Evolutionary conservation across 2,329 filamentous ascomycete genomes (phyloP).

Genomic region (Volutella citrinella): DNA sequence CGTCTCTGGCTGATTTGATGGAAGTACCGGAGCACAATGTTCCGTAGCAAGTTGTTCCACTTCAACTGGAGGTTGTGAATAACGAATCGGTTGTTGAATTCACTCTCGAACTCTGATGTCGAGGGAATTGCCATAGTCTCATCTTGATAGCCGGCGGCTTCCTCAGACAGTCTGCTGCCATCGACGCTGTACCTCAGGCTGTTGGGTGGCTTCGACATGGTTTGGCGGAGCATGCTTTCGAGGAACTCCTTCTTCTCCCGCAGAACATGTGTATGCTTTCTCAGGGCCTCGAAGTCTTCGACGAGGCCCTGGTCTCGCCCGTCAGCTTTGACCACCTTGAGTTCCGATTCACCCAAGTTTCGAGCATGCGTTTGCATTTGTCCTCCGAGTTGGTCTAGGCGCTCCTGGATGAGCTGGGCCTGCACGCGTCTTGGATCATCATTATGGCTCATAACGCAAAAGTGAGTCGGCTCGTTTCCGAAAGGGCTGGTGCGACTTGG

Average conservation of each 20-base stretch:
- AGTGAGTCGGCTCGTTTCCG: conserved; percentile 88
- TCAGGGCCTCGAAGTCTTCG: conserved; percentile 59
- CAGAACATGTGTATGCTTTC: conserved; percentile 53
- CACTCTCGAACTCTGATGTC: conserved; percentile 79
- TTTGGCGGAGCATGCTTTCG: conserved; percentile 55
- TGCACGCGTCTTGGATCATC: conserved; percentile 89
- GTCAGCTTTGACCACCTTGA: conserved; percentile 56
- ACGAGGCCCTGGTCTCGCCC: conserved; percentile 48
- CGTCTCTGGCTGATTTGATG: conserved; percentile 95
- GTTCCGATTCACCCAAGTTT: conserved; percentile 71
- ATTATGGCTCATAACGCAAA: conserved; percentile 90
- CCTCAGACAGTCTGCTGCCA: conserved; percentile 31
- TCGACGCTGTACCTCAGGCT: conserved; percentile 25
- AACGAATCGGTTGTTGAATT: conserved; percentile 98
- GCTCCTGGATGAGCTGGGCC: conserved; percentile 76
- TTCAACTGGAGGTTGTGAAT: conserved; percentile 97
- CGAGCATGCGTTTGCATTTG: conserved; percentile 76
- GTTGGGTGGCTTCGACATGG: conserved; percentile 36
- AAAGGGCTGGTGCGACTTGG: conserved; percentile 83
- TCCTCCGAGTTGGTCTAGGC: conserved; percentile 72
- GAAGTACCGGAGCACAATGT: conserved; percentile 95
- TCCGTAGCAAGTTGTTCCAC: conserved; percentile 95
- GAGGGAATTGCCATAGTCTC: conserved; percentile 64
- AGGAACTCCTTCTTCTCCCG: conserved; percentile 57
- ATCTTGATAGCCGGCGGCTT: conserved; percentile 50